These are phyloP conservation scores for Blastomyces percursus DNA, from an alignment of 2,329 filamentous ascomycete genomes.

Conservation along the genomic window DNA sequence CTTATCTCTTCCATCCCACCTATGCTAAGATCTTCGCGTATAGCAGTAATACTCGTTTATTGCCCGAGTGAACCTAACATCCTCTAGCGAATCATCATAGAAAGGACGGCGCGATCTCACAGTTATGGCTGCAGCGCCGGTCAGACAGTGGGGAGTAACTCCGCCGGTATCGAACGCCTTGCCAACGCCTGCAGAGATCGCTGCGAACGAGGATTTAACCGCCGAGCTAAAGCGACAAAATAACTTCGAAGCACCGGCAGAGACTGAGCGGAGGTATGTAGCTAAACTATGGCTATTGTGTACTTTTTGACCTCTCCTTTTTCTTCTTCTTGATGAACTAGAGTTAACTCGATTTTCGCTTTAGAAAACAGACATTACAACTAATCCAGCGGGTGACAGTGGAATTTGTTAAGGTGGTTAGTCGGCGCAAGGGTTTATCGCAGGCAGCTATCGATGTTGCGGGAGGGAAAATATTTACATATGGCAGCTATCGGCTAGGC, in stretches of 20 bases:
- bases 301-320: background rate
- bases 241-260: conserved; percentile 76
- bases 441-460: conserved; percentile 69
- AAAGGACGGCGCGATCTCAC: background rate
- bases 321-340: background rate
- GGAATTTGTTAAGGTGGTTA: conserved; percentile 77
- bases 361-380: conserved; percentile 59
- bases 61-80: background rate
- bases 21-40: background rate
- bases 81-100: background rate
- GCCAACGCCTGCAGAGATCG: conserved; percentile 65
- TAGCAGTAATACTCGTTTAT: background rate
- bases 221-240: conserved; percentile 79
- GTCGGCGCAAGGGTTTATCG: conserved; percentile 60
- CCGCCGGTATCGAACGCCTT: conserved; percentile 67
- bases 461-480: conserved; percentile 88
- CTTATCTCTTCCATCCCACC: background rate
- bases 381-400: conserved; percentile 69
- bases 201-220: conserved; percentile 66
- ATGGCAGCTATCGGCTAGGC: conserved; percentile 87
- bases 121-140: conserved; percentile 28
- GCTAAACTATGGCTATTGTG: background rate
- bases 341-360: background rate
- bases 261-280: conserved; percentile 67
- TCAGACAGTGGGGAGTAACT: conserved; percentile 60